Evolutionary conservation across 176 grass and related monocot genomes (phyloP), one percentile per base, ranked within the genome.

Genomic region (Carex parvula): DNA sequence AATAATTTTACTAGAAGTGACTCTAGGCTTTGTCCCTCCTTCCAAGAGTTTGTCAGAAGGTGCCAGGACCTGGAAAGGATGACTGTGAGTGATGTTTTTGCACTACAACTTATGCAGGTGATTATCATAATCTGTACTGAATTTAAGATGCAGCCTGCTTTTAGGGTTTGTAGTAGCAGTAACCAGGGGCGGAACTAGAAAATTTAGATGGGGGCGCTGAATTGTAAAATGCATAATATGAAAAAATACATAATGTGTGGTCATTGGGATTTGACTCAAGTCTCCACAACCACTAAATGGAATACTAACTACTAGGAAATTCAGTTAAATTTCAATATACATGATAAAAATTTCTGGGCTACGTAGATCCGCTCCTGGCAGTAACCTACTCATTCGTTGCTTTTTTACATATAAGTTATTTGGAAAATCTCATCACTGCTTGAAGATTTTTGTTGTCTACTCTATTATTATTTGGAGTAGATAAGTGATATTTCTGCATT

Each of bases 91-190:
- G 35, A 98, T 83, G 87, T 98, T 72, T 95, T 98, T 89, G 84
- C 91, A 35, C 88, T 95, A 67, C 95, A 98, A 79, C 95, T 95
- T 90, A 98, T 98, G 95, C 95, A 98, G 95, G 95, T 98, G 88
- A 87, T 21, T 73, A 11, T 85, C 26, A n/a, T 2, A 42, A 62
- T 64, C 7, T 14, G 20, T 62, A 14, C 59, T 81, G 16, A 20
- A 76, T 16, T 55, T 30, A 55, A 22, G 18, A 55, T 24, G n/a
- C 13, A 41, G 33, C 14, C 15, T 70, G 13, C 46, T 70, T 55
- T 55, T 29, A 54, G 72, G 72, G 22, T 53, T 26, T 30, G 4
- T 39, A 22, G 7, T 46, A 35, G 33, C 33, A 35, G 33, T 35
- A 35, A 35, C 33, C 33, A 35, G n/a, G 33, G 33, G 3, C 0